phyloP scores from a whole-genome alignment of 805 yeast genomes.

The Kluyveromyces nonfermentans region DNA sequence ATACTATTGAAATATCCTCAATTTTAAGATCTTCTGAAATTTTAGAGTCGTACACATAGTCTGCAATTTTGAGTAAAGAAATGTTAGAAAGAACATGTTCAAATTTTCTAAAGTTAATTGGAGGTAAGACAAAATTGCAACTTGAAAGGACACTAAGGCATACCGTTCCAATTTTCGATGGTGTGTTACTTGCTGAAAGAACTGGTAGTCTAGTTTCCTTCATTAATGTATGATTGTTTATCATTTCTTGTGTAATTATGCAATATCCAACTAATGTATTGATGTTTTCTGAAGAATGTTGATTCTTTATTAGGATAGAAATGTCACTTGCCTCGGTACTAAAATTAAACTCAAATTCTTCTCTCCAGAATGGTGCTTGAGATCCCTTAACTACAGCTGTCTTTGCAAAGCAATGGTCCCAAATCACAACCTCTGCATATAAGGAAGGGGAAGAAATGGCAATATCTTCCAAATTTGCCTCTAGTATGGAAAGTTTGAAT shows the following conservation, averaged over 20 bases:
- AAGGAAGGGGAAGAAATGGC: slow-evolving; percentile 19
- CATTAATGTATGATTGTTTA: slow-evolving; percentile 14
- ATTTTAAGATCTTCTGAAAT: slow-evolving; percentile 33
- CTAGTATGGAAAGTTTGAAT: slow-evolving; percentile 50
- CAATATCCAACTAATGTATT: slow-evolving; percentile 46
- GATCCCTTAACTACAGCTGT: slow-evolving; percentile 52
- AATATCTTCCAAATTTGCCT: slow-evolving; percentile 32
- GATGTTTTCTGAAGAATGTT: slow-evolving; percentile 12
- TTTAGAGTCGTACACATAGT: slow-evolving; percentile 26
- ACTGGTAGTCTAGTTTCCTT: slow-evolving; percentile 36
- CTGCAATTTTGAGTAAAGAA: slow-evolving; percentile 44
- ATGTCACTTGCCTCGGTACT: slow-evolving; percentile 44
- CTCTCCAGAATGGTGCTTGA: slow-evolving; percentile 73
- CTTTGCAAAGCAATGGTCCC: slow-evolving; percentile 70
- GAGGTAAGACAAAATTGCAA: slow-evolving; percentile 52
- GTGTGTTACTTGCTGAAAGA: slow-evolving; percentile 28
- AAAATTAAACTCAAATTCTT: slow-evolving; percentile 53
- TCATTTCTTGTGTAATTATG: slow-evolving; percentile 24
- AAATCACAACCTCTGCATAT: slow-evolving; percentile 64
- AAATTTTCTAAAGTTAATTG: slow-evolving; percentile 48
- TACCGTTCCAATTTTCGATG: slow-evolving; percentile 47
- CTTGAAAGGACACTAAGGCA: slow-evolving; percentile 41
- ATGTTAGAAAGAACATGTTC: slow-evolving; percentile 50
- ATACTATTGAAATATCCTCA: slow-evolving; percentile 47
- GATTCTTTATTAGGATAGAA: slow-evolving; percentile 37